Percentiles rank a stretch among this genome's conserved stretches.
Evolutionary conservation across 495 filamentous ascomycete species (phyloP).

Genomic region (Hypomontagnella submonticulosa): DNA sequence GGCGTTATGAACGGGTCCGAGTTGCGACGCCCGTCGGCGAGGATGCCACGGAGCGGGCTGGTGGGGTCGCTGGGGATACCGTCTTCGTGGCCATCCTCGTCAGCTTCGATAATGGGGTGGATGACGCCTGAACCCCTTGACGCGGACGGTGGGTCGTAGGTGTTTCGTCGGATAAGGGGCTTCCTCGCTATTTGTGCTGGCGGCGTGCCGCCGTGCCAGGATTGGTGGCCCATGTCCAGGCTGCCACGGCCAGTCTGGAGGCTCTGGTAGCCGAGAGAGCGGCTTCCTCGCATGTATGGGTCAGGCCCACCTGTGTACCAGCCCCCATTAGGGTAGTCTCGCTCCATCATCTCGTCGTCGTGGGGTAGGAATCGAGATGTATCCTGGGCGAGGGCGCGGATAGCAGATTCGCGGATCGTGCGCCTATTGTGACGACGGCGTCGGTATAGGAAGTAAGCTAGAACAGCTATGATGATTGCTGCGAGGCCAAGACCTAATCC

Average conservation of each 20-base stretch:
- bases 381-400: conserved; percentile 56
- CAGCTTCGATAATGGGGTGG: conserved; percentile 68
- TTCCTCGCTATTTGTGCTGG: conserved; percentile 40
- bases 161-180: conserved; percentile 39
- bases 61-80: conserved; percentile 40
- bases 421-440: conserved; percentile 55
- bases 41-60: conserved; percentile 36
- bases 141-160: conserved; percentile 37
- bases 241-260: conserved; percentile 46
- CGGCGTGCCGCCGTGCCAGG: conserved; percentile 40
- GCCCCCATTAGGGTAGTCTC: conserved; percentile 39
- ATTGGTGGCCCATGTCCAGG: conserved; percentile 32
- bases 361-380: conserved; percentile 45
- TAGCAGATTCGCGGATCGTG: conserved; percentile 50
- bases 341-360: conserved; percentile 70
- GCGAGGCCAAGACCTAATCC: conserved; percentile 76
- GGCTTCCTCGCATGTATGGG: conserved; percentile 52
- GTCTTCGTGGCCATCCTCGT: conserved; percentile 71
- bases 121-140: conserved; percentile 52
- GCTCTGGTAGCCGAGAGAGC: conserved; percentile 58
- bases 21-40: conserved; percentile 38
- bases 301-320: conserved; percentile 59
- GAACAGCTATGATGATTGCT: conserved; percentile 60
- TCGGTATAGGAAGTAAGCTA: conserved; percentile 69
- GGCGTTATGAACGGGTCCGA: conserved; percentile 61